Conservation (phyloP, 306 rosid species). For the Parietaria judaica region DNA sequence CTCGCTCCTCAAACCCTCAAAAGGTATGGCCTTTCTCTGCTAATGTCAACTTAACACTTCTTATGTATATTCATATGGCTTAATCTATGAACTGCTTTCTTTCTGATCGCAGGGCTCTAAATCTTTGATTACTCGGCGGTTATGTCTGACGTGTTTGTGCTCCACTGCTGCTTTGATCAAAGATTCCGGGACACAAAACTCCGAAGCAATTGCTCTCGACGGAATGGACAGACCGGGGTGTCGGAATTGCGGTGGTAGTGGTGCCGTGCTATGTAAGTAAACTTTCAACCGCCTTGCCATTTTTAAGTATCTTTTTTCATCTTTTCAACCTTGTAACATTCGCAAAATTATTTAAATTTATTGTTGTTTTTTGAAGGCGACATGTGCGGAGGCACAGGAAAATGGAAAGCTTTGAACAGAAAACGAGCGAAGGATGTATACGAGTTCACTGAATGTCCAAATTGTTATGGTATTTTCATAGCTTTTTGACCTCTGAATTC, state of each 20-base stretch:
- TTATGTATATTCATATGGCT: neutral
- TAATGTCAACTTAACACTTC: neutral
- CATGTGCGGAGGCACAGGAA: conserved; percentile 99
- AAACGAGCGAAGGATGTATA: conserved; percentile 91
- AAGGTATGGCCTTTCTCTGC: conserved; percentile 22
- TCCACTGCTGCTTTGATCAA: conserved; percentile 40
- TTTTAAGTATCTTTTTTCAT: neutral
- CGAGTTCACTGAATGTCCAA: conserved; percentile 93
- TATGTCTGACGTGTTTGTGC: conserved; percentile 63
- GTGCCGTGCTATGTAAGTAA: conserved; percentile 73
- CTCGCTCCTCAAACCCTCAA: conserved; percentile 20
- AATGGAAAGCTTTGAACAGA: conserved; percentile 97
- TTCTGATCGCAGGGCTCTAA: conserved; percentile 31
- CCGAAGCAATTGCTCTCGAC: conserved; percentile 47
- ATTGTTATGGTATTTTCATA: conserved; percentile 70
- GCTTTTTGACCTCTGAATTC: neutral
- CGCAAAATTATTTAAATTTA: neutral
- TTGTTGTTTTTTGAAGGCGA: conserved; percentile 51
- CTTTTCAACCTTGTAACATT: neutral
- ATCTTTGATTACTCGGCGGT: conserved; percentile 49
- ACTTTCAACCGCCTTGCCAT: neutral
- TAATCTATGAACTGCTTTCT: neutral
- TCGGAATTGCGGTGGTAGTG: conserved; percentile 83
- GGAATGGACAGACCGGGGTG: conserved; percentile 57
- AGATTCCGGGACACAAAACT: conserved; percentile 23